phyloP scores from a whole-genome alignment of 805 yeast genomes.

The Saccharomycopsis fermentans region DNA sequence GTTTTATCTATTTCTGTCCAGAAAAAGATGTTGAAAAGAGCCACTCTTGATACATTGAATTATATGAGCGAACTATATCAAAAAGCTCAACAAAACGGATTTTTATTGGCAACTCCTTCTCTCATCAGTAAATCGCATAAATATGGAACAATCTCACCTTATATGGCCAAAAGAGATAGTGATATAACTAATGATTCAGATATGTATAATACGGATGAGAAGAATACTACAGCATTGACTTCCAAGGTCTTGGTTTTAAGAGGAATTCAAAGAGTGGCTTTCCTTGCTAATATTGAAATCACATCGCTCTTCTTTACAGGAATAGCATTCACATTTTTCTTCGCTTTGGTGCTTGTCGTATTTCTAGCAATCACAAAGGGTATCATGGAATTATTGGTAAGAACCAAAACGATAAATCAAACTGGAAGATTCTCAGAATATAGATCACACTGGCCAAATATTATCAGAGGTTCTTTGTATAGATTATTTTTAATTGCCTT shows the following conservation, averaged over 20 bases:
- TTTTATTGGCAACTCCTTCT: conserved; percentile 9
- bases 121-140: not conserved
- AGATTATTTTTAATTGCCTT: conserved; percentile 75
- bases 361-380: conserved; percentile 58
- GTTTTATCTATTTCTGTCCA: conserved; percentile 79
- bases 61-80: conserved; percentile 17
- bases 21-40: conserved; percentile 36
- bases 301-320: conserved; percentile 82
- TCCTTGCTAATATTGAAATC: conserved; percentile 72
- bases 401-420: conserved; percentile 47
- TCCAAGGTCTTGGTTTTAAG: conserved; percentile 71
- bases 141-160: not conserved
- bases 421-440: conserved; percentile 59
- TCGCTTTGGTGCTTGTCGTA: conserved; percentile 50
- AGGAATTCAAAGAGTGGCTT: conserved; percentile 90
- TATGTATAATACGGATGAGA: conserved; percentile 66
- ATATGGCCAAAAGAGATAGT: conserved; percentile 12
- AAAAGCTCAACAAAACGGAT: conserved; percentile 9
- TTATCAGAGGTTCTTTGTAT: conserved; percentile 82
- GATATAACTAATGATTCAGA: conserved; percentile 32
- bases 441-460: conserved; percentile 73
- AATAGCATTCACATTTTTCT: conserved; percentile 72
- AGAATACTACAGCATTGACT: conserved; percentile 41
- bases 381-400: conserved; percentile 49
- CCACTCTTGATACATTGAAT: conserved; percentile 24